Conservation (phyloP, 139 green algal genomes). For the Raphidocelis subcapitata region DNA sequence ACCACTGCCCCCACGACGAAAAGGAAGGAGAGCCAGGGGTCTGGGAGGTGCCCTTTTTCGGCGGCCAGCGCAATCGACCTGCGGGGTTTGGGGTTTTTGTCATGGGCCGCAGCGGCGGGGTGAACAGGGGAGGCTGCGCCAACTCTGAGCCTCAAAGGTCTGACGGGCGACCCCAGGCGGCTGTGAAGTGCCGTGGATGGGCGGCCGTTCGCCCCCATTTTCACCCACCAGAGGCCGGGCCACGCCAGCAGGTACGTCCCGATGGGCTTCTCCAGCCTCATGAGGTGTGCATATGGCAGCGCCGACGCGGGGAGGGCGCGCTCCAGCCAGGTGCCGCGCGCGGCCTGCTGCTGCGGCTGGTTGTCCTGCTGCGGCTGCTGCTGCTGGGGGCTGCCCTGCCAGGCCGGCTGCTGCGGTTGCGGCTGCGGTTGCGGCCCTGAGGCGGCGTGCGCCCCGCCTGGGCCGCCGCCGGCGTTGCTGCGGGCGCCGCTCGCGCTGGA, state of each 20-base stretch:
- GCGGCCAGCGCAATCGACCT: constrained; percentile 91
- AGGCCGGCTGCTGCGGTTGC: background rate
- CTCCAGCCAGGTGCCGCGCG: background rate
- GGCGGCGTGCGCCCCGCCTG: background rate
- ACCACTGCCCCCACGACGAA: constrained; percentile 85
- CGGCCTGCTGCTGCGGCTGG: background rate
- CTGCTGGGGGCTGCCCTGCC: constrained; percentile 4
- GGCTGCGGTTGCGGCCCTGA: background rate
- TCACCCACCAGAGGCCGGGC: constrained; percentile 83
- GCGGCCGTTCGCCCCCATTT: background rate
- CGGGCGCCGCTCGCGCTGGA: background rate
- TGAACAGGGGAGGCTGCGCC: too few relatives aligned
- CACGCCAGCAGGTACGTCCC: constrained; percentile 90
- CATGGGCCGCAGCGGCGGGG: too few relatives aligned
- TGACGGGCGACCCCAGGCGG: too few relatives aligned
- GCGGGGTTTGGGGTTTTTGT: background rate
- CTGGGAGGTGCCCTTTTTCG: constrained; percentile 66
- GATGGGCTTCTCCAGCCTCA: constrained; percentile 90
- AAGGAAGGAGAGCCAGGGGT: constrained; percentile 67
- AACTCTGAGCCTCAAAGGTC: too few relatives aligned
- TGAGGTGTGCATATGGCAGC: constrained; percentile 83
- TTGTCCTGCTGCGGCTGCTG: background rate
- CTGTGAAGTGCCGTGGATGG: background rate
- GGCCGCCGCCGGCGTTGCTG: constrained; percentile 5
- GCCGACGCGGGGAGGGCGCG: constrained; percentile 23